Base-by-base conservation (phyloP, 106 monocot genomes). In the Ottelia alismoides region DNA sequence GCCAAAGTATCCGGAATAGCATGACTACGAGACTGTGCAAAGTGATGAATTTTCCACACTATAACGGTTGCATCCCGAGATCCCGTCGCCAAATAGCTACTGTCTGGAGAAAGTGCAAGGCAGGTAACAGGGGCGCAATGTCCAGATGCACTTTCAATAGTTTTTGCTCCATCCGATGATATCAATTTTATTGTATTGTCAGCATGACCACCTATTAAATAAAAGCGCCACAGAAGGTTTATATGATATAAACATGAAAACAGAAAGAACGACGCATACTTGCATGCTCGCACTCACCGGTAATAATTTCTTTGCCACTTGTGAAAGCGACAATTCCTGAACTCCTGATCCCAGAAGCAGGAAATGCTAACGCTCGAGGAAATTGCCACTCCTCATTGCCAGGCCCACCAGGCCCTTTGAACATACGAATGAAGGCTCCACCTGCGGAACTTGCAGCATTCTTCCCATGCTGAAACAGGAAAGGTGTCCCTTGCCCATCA, bases 61-160 rank as follows among this genome's bases (percentile, higher is more conserved):
- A 98, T 75, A 10, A 98, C 78, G 22, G 98, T 98, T 31, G 98
- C 65, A 63, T 98, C 98, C 1, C 85, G 66, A 30, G 98, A 90
- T 11, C 98, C 98, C 29, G 98, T 79, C 4, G 80, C 82, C 4
- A 98, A 76, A 71, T 90, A 98, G 45, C 58, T 72, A 31, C 74
- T 75, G 58, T 90, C 82, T 16, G 66, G 53, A 45, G 98, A 89
- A 27, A 98, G 71, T 31, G 85, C 51, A 25, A 98, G 71, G 40
- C 98, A 98, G 2, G 90, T 82, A 17, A 98, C 82, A 40, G 85
- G 89, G 49, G 76, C 98, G 69, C 73, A 72, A 61, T 98, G 98
- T 25, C 64, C 79, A 24, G 64, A 31, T 56, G 90, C 98, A 20
- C 76, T 82, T 85, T 98, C 98, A 35, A 98, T 66, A 32, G 98